Base-by-base conservation (phyloP, 129 eudicot genomes). In the Calendula officinalis region DNA sequence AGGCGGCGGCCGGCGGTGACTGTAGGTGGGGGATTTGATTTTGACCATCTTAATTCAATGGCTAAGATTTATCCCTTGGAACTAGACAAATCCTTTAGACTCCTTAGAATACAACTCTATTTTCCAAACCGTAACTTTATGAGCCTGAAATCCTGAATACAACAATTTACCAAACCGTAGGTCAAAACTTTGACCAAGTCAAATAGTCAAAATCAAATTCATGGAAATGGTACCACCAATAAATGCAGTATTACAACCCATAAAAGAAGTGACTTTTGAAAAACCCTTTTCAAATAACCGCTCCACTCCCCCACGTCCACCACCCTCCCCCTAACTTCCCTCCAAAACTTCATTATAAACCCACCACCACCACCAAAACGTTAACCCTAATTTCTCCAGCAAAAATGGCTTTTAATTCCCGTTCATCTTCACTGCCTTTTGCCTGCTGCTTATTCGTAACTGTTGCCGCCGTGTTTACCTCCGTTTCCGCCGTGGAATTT, bases 291-390 rank as follows among this genome's bases (percentile, higher is more conserved):
- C 13, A 33, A 55, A 11, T 62, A 71, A 71, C 76, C 66, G 22
- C 58, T 69, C 62, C 76, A 71, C 76, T 15, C 10, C 62, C 77
- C 77, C 75, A 69, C 75, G 73, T 54, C 51, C 47, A 16, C 11
- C 71, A 39, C 60, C 15, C 30, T 39, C 44, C 70, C 60, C 59
- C 75, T 40, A 11, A 9, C 14, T 49, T 65, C 60, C 60, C 59
- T 65, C 59, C 69, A 62, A 68, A 56, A 59, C 59, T 16, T 44
- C 67, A 1, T 45, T 69, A 69, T 57, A 57, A 70, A 70, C 60
- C 46, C 62, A 60, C 53, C 47, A 2, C 38, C 62, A 39, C 54
- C 68, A 10, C 52, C 52, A 32, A 41, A 40, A 48, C 22, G 40
- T 72, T 30, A 1, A 17, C 71, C 42, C 36, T 6, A 4, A 32